Evolutionary conservation across 192 early-diverging fungal genomes (phyloP).

Genomic region (Mortierella hygrophila): DNA sequence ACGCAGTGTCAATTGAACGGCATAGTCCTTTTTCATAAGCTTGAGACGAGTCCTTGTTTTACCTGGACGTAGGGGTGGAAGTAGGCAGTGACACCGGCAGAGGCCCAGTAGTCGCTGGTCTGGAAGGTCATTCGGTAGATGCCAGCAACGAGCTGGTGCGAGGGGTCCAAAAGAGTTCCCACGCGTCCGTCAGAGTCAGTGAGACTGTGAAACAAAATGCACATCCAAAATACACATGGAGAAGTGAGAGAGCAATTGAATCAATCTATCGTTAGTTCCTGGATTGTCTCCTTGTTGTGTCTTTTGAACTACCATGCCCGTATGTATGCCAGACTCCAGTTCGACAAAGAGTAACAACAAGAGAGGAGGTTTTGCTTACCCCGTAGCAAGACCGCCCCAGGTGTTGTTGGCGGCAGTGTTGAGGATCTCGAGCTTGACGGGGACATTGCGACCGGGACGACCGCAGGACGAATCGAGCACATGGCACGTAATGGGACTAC

Average conservation of each 20-base stretch:
- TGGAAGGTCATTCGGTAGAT: conserved; percentile 87
- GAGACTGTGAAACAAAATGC: conserved; percentile 10
- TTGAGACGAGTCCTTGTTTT: conserved; percentile 1
- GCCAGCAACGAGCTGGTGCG: conserved; percentile 71
- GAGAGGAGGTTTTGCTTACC: conserved; percentile 3
- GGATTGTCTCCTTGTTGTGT: background rate
- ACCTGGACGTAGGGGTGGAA: conserved; percentile 89
- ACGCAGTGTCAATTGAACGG: background rate
- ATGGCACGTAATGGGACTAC: conserved; percentile 89
- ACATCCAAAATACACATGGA: background rate
- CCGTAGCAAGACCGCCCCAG: conserved; percentile 52
- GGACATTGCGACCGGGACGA: conserved; percentile 77
- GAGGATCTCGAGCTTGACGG: conserved; percentile 73
- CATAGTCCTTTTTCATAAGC: background rate
- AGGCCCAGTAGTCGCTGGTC: conserved; percentile 78
- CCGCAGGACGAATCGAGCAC: conserved; percentile 88
- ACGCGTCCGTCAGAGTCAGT: conserved; percentile 88
- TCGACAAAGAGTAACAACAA: background rate
- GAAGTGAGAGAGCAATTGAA: background rate
- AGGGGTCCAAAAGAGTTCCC: conserved; percentile 69
- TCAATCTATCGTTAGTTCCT: background rate
- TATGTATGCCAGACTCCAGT: background rate
- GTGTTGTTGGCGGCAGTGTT: conserved; percentile 53
- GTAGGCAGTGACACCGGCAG: conserved; percentile 66
- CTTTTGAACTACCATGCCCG: too few relatives aligned